Percentiles rank a stretch among this genome's conserved stretches.
phyloP scores from a whole-genome alignment of 768 basidiomycete genomes.

The Sporobolomyces roseus region DNA sequence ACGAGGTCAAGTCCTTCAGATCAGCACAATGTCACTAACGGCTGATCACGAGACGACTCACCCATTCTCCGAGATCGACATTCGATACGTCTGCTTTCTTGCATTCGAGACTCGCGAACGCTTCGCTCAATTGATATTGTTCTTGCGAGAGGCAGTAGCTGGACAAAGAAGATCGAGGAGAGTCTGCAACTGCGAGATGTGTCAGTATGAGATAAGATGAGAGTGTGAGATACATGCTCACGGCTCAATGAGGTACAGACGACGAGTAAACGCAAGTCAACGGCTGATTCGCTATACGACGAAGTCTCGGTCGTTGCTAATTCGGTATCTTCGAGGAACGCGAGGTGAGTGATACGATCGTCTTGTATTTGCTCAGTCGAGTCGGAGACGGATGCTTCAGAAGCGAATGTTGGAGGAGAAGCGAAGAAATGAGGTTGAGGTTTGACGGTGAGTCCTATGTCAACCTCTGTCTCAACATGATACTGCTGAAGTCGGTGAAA shows the following conservation, averaged over 20 bases:
- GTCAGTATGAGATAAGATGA: no score
- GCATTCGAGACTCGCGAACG: slow-evolving; percentile 14
- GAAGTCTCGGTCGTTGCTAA: slow-evolving; percentile 1
- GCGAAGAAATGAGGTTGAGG: slow-evolving; percentile 27
- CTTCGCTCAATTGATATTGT: slow-evolving; percentile 1
- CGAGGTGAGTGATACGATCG: slow-evolving; percentile 17
- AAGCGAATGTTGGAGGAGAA: not conserved
- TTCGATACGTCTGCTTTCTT: not conserved
- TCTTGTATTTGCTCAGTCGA: not conserved
- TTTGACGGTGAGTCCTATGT: slow-evolving; percentile 25
- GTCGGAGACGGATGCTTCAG: not conserved
- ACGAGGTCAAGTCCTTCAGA: not conserved
- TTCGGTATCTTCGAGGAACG: slow-evolving; percentile 30
- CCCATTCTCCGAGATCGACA: slow-evolving; percentile 20
- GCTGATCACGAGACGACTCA: not conserved
- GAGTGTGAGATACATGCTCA: no score
- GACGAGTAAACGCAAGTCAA: slow-evolving; percentile 30
- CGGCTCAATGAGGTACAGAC: slow-evolving; percentile 15
- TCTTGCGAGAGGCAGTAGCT: slow-evolving; percentile 4
- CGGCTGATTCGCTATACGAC: slow-evolving; percentile 1
- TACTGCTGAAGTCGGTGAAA: no score
- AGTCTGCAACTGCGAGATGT: no score
- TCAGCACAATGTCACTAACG: no score
- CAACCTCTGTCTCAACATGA: no score
- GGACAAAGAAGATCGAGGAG: not conserved